Conservation (phyloP, 2,329 filamentous ascomycete species). For the Truncatella angustata region DNA sequence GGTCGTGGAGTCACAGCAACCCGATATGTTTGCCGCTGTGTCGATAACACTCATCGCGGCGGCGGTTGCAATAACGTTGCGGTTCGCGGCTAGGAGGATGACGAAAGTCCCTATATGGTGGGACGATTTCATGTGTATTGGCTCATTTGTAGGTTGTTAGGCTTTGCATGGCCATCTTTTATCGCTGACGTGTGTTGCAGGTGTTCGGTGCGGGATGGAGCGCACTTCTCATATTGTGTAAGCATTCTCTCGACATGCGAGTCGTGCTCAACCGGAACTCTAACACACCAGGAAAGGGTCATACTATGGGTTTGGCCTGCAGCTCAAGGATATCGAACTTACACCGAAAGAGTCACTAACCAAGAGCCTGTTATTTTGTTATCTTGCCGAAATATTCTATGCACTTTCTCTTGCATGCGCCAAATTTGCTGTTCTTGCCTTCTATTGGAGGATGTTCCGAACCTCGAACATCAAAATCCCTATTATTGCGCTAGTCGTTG, state of each 20-base stretch:
- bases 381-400: slow-evolving; percentile 7
- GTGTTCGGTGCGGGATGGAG: slow-evolving; percentile 1
- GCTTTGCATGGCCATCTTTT: too few relatives aligned
- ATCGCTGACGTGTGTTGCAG: too few relatives aligned
- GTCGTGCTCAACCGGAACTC: neutral
- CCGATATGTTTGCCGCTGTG: slow-evolving; percentile 1
- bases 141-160: slow-evolving; percentile 4
- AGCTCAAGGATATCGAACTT: neutral
- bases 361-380: slow-evolving; percentile 2
- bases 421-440: slow-evolving; percentile 7
- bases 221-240: neutral
- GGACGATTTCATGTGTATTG: slow-evolving; percentile 7
- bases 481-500: slow-evolving; percentile 1
- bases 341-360: neutral
- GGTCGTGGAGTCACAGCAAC: neutral
- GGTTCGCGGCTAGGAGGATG: slow-evolving; percentile 3
- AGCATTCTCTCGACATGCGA: neutral
- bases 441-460: slow-evolving; percentile 11
- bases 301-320: neutral
- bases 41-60: slow-evolving; percentile 1
- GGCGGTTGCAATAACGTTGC: neutral
- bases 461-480: slow-evolving; percentile 8
- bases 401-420: slow-evolving; percentile 5
- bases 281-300: neutral
- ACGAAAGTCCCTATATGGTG: slow-evolving; percentile 8